phyloP scores from a whole-genome alignment of 1,139 yeast genomes.

The Oligophagozyma castellii region DNA sequence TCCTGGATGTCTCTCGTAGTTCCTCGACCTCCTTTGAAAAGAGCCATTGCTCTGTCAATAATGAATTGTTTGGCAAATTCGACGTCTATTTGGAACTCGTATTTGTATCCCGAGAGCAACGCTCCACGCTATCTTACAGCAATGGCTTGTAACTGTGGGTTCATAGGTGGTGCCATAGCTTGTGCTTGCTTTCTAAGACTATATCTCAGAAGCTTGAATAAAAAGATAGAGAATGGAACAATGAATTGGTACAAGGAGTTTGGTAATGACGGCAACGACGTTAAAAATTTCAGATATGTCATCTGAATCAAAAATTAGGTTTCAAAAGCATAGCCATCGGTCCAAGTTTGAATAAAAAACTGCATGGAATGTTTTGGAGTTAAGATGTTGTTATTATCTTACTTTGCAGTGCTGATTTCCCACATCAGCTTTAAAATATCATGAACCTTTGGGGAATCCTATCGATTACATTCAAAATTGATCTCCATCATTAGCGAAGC shows the following conservation, averaged over 20 bases:
- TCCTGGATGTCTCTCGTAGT: slow-evolving; percentile 44
- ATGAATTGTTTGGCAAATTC: slow-evolving; percentile 41
- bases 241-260: slow-evolving; percentile 41
- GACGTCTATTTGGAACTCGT: slow-evolving; percentile 41
- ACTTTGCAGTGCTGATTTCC: no score
- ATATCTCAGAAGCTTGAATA: slow-evolving; percentile 30
- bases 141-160: slow-evolving; percentile 36
- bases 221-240: slow-evolving; percentile 32
- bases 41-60: slow-evolving; percentile 39
- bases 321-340: no score
- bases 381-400: no score
- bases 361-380: no score
- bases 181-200: slow-evolving; percentile 31
- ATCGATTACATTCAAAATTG: no score
- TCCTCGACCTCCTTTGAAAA: slow-evolving; percentile 39
- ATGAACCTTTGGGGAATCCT: no score
- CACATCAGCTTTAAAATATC: no score
- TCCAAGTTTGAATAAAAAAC: no score
- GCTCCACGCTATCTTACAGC: slow-evolving; percentile 36
- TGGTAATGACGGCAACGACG: slow-evolving; percentile 34
- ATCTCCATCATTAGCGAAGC: no score
- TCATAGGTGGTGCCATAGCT: slow-evolving; percentile 30
- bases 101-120: slow-evolving; percentile 31
- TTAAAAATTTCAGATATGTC: slow-evolving; percentile 32
- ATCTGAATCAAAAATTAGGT: slow-evolving; percentile 13